Evolutionary conservation across 768 basidiomycete genomes (phyloP).

Genomic region (Mycena galericulata): DNA sequence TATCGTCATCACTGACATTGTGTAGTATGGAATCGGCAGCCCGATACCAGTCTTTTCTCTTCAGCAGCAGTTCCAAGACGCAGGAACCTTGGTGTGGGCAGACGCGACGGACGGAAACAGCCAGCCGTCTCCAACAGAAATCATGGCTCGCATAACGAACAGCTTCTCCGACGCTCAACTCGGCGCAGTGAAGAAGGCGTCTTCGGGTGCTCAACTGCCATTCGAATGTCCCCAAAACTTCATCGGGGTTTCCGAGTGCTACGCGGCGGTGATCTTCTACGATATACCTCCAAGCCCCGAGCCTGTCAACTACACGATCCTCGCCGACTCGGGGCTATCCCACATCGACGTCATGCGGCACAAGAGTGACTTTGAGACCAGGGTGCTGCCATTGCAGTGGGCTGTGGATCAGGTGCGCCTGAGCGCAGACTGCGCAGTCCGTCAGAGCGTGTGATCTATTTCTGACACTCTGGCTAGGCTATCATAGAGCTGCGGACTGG

Average conservation of each 20-base stretch:
- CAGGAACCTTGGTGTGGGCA: constrained; percentile 71
- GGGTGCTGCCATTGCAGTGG: constrained; percentile 81
- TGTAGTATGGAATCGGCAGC: constrained; percentile 73
- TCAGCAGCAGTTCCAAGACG: constrained; percentile 62
- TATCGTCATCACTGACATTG: neutral
- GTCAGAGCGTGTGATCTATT: neutral
- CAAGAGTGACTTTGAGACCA: constrained; percentile 74
- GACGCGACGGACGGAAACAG: constrained; percentile 72
- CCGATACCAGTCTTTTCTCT: constrained; percentile 63
- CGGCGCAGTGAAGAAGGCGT: constrained; percentile 61
- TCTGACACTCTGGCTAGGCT: constrained; percentile 59
- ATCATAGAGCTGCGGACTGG: constrained; percentile 79
- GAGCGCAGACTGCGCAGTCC: too few species aligned
- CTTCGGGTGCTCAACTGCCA: constrained; percentile 61
- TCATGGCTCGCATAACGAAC: constrained; percentile 71
- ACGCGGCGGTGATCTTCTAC: constrained; percentile 73
- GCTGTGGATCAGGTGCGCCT: constrained; percentile 75
- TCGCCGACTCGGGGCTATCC: constrained; percentile 72
- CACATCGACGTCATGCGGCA: constrained; percentile 76
- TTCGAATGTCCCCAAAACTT: constrained; percentile 79
- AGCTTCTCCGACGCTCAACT: constrained; percentile 63
- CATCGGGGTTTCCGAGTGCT: constrained; percentile 76
- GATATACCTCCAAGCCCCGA: constrained; percentile 58
- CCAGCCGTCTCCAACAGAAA: constrained; percentile 64
- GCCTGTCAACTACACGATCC: constrained; percentile 75